Conservation (phyloP, 2,329 filamentous ascomycete genomes). For the Exophiala dermatitidis region DNA sequence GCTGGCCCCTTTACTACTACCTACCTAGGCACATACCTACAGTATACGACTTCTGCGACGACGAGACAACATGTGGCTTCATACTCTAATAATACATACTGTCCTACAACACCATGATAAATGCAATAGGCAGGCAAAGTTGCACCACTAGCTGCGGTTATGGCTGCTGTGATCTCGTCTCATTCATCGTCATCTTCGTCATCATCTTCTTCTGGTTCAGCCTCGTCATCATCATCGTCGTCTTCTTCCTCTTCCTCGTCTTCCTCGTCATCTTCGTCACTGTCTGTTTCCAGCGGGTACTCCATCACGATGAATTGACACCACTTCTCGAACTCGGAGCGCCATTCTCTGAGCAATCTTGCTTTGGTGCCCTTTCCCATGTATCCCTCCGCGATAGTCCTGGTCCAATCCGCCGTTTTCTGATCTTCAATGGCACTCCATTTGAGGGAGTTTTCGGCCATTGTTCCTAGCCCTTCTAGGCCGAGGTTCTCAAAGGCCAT, state of each 20-base stretch:
- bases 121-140: too few relatives aligned
- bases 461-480: conserved; percentile 71
- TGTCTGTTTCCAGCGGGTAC: conserved; percentile 50
- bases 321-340: conserved; percentile 75
- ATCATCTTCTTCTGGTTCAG: conserved; percentile 11
- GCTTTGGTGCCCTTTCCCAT: conserved; percentile 66
- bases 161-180: background rate
- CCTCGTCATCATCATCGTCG: conserved; percentile 25
- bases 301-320: conserved; percentile 84
- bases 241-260: conserved; percentile 23
- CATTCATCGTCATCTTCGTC: conserved; percentile 12
- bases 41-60: too few relatives aligned
- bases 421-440: conserved; percentile 88
- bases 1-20: too few relatives aligned
- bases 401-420: conserved; percentile 60
- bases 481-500: conserved; percentile 91
- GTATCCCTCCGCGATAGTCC: conserved; percentile 65
- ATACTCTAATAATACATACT: too few relatives aligned
- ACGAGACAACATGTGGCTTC: too few relatives aligned
- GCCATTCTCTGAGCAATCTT: conserved; percentile 68
- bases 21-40: too few relatives aligned
- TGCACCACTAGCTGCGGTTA: too few relatives aligned
- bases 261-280: conserved; percentile 32
- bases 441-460: conserved; percentile 87
- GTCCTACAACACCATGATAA: too few relatives aligned